Evolutionary conservation across 257 asterid genomes (phyloP).

Genomic region (Nemophila menziesii): DNA sequence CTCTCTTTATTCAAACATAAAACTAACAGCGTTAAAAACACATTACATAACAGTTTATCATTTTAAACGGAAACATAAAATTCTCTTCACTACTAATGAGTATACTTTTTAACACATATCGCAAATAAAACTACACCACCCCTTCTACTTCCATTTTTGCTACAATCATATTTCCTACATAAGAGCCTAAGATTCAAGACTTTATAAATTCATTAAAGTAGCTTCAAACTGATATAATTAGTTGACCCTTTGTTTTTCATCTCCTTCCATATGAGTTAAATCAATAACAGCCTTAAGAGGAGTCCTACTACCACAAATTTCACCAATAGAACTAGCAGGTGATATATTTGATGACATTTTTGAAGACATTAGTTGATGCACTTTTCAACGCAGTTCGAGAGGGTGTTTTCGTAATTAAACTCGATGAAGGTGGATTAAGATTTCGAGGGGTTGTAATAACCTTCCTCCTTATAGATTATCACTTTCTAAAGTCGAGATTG

Average conservation of each 20-base stretch:
- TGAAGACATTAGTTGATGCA: slow-evolving; percentile 36
- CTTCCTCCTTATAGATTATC: slow-evolving; percentile 52
- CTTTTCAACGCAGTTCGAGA: slow-evolving; percentile 35
- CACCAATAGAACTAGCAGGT: slow-evolving; percentile 91
- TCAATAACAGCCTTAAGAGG: neutral
- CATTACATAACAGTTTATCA: no score
- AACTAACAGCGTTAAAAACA: no score
- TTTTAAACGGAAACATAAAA: neutral
- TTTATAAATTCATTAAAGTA: neutral
- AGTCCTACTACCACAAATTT: neutral
- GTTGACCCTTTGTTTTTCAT: neutral
- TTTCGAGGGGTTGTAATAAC: slow-evolving; percentile 24
- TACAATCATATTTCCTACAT: neutral
- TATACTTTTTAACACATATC: neutral
- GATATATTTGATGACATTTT: slow-evolving; percentile 54
- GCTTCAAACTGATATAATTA: neutral
- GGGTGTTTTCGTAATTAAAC: slow-evolving; percentile 42
- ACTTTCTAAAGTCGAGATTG: slow-evolving; percentile 64
- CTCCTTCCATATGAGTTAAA: neutral
- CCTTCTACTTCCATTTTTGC: neutral
- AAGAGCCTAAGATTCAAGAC: neutral
- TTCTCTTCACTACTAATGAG: neutral
- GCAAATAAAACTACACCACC: neutral
- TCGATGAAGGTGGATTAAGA: slow-evolving; percentile 25
- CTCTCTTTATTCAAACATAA: no score